phyloP scores from a whole-genome alignment of 768 basidiomycete genomes.

The Tulasnella sp. region DNA sequence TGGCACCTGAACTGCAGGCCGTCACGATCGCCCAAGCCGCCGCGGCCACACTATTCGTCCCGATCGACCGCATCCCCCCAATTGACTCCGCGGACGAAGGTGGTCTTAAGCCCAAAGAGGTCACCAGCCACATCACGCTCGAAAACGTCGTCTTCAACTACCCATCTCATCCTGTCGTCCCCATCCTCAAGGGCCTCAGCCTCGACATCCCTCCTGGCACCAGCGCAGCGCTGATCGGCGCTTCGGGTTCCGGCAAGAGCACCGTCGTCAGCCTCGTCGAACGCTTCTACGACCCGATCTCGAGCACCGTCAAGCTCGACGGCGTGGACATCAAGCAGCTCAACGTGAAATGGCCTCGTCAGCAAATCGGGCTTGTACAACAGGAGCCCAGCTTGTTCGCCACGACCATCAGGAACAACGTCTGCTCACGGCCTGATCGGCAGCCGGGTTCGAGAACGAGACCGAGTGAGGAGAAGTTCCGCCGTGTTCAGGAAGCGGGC shows the following conservation, averaged over 20 bases:
- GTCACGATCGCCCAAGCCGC: slow-evolving; percentile 78
- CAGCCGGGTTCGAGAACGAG: slow-evolving; percentile 45
- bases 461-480: slow-evolving; percentile 52
- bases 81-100: slow-evolving; percentile 77
- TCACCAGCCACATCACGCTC: slow-evolving; percentile 71
- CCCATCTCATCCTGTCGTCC: slow-evolving; percentile 76
- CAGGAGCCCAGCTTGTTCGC: slow-evolving; percentile 50
- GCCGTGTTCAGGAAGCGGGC: slow-evolving; percentile 49
- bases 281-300: slow-evolving; percentile 82
- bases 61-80: slow-evolving; percentile 82
- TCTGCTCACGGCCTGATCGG: slow-evolving; percentile 54
- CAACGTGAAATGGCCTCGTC: slow-evolving; percentile 46
- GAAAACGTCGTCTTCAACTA: slow-evolving; percentile 80
- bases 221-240: slow-evolving; percentile 76
- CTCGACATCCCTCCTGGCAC: slow-evolving; percentile 74
- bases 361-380: slow-evolving; percentile 49
- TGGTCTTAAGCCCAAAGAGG: slow-evolving; percentile 68
- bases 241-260: slow-evolving; percentile 66
- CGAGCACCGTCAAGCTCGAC: slow-evolving; percentile 72
- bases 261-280: slow-evolving; percentile 79
- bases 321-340: slow-evolving; percentile 54
- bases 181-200: slow-evolving; percentile 71
- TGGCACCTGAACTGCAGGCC: slow-evolving; percentile 82
- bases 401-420: slow-evolving; percentile 50
- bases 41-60: slow-evolving; percentile 87